phyloP scores from a whole-genome alignment of 805 yeast species.

The Metschnikowia picachoensis region DNA sequence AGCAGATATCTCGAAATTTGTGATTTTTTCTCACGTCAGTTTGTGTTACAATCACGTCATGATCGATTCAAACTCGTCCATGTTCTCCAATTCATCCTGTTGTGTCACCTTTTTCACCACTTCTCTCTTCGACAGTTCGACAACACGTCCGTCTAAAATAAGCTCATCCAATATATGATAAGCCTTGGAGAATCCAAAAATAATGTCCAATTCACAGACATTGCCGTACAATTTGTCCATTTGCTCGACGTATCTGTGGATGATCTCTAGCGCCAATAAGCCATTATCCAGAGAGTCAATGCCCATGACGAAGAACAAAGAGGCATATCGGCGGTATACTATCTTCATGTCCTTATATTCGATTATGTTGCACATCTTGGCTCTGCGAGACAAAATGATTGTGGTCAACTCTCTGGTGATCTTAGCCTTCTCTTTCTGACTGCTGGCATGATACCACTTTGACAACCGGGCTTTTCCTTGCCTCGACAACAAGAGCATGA shows the following conservation, averaged over 20 bases:
- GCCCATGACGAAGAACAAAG: conserved; percentile 85
- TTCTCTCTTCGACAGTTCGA: conserved; percentile 78
- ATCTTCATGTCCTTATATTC: conserved; percentile 84
- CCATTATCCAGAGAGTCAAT: conserved; percentile 84
- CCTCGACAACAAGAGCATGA: conserved; percentile 76
- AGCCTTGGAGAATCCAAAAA: conserved; percentile 92
- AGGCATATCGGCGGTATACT: conserved; percentile 89
- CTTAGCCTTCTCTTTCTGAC: conserved; percentile 82
- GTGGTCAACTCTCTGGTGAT: conserved; percentile 84
- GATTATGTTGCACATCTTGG: conserved; percentile 92
- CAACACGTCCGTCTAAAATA: conserved; percentile 80
- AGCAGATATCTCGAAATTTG: background rate
- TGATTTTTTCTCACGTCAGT: background rate
- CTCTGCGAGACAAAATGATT: conserved; percentile 74
- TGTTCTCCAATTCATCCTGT: conserved; percentile 82
- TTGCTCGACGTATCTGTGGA: conserved; percentile 92
- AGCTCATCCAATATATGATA: conserved; percentile 90
- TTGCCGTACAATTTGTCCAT: conserved; percentile 96
- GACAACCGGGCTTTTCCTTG: conserved; percentile 93
- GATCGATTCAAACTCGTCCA: conserved; percentile 55
- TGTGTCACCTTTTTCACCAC: conserved; percentile 72
- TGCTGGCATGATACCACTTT: conserved; percentile 85
- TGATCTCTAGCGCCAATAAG: conserved; percentile 74
- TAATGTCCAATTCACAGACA: conserved; percentile 94
- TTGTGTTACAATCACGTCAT: conserved; percentile 20